Evolutionary conservation across 257 asterid species (phyloP).

Genomic region (Nicotiana benthamiana): DNA sequence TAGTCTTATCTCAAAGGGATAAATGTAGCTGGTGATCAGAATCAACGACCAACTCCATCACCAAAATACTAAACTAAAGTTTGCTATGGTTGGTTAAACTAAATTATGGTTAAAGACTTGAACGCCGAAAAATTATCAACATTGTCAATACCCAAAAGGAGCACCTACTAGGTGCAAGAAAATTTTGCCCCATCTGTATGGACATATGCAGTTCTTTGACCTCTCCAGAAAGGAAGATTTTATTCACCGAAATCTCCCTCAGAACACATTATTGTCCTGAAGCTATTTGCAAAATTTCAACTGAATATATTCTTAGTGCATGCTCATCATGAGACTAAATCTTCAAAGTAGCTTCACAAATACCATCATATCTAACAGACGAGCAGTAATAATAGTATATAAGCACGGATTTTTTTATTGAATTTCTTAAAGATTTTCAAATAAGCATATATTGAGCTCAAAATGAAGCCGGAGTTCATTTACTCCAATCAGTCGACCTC

Average conservation of each 20-base stretch:
- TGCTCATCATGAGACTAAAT: neutral
- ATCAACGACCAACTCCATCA: neutral
- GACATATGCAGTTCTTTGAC: neutral
- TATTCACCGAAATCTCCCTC: neutral
- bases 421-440: neutral
- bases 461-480: neutral
- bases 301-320: neutral
- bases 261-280: neutral
- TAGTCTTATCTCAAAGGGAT: neutral
- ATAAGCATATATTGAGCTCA: neutral
- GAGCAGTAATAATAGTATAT: neutral
- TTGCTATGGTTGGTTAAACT: neutral
- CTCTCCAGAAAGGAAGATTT: neutral
- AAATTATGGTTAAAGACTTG: neutral
- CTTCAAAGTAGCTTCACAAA: neutral
- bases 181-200: neutral
- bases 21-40: neutral
- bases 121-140: neutral
- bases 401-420: neutral
- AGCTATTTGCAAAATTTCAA: neutral
- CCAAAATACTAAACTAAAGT: neutral
- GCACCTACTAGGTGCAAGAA: neutral
- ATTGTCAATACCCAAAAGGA: neutral
- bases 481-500: neutral
- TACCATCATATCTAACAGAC: neutral